Percentiles rank a stretch among this genome's conserved stretches.
These are phyloP conservation scores for Nemania sp. DNA, from an alignment of 2,329 filamentous ascomycete species.

Conservation along the genomic window DNA sequence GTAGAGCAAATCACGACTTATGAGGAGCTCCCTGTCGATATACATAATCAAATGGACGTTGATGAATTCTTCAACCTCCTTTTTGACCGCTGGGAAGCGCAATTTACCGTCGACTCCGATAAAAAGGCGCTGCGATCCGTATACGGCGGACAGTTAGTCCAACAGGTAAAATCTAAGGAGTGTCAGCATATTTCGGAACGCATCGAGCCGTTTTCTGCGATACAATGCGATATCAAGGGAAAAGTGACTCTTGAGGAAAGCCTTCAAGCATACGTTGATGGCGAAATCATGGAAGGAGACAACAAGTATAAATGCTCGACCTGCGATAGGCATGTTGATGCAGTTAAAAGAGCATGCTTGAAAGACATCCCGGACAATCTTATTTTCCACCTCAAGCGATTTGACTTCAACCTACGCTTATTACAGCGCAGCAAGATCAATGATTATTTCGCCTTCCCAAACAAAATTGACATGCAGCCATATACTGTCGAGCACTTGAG, in stretches of 20 bases:
- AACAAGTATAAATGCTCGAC: constrained; percentile 98
- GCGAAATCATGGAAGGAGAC: constrained; percentile 96
- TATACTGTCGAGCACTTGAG: constrained; percentile 91
- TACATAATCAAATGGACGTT: constrained; percentile 94
- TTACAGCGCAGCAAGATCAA: constrained; percentile 93
- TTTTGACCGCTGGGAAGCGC: constrained; percentile 89
- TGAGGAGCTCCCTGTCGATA: constrained; percentile 84
- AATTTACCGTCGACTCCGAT: constrained; percentile 74
- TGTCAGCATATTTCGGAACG: constrained; percentile 93
- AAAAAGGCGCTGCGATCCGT: constrained; percentile 83
- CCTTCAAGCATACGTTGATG: constrained; percentile 93
- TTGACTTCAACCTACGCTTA: constrained; percentile 82
- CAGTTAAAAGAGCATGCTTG: constrained; percentile 90
- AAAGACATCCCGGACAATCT: constrained; percentile 94
- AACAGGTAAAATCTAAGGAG: constrained; percentile 95
- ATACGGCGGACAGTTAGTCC: constrained; percentile 90
- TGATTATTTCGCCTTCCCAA: constrained; percentile 90
- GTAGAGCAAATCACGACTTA: constrained; percentile 84
- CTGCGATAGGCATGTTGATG: constrained; percentile 89
- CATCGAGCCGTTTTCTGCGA: constrained; percentile 90
- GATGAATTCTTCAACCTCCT: constrained; percentile 97
- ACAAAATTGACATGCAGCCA: constrained; percentile 83
- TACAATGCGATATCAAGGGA: constrained; percentile 96
- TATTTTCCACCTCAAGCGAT: constrained; percentile 93
- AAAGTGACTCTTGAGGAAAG: constrained; percentile 87